Base-by-base conservation (phyloP, 2,329 filamentous ascomycete genomes). In the Corynespora cassiicola region DNA sequence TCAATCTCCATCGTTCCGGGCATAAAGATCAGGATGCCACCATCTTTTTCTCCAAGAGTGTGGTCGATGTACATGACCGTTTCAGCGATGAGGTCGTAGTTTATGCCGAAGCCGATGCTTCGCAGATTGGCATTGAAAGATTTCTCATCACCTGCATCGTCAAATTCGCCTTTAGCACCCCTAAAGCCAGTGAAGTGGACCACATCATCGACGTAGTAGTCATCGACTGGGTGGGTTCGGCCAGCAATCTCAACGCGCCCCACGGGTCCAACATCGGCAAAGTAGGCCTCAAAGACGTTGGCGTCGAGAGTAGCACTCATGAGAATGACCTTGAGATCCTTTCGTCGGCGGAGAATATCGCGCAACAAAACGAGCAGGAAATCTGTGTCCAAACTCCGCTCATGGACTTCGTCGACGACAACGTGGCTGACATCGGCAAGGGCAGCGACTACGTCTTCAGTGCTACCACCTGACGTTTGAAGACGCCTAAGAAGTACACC, bases 241-340 rank as follows among this genome's bases (percentile, higher is more conserved):
- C 94, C 92, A 31, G 87, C 80, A 50, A 97, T 96, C 63, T 95
- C 86, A 7, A 97, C 86, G 42, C 84, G 75, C 6, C 88, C 90
- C 19, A 97, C 91, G 4, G 76, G 78, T 9, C 80, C 80, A 34
- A 84, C 80, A 1, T 79, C 79, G 5, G 79, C 81, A 71, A 97
- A 97, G 68, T 97, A 97, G 39, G 82, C 74, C 50, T 84, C 84
- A 66, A 97, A 97, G 0, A 90, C 84, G 1, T 84, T 80, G 2
- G 92, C 90, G 68, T 99, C 91, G 3, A 97, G 81, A 1, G 92
- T 99, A 2, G 92, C 92, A 68, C 90, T 96, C 94, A 99, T 99
- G 22, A 99, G 76, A 9, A 99, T 84, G 25, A 97, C 79, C 66
- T 92, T 96, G 23, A 97, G 78, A 47, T 95, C 88, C 55, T 84